A percentile compares a stretch with the other conserved stretches of the same genome.
Conservation (phyloP, 2,329 filamentous ascomycete genomes). For the Remersonia thermophila region DNA sequence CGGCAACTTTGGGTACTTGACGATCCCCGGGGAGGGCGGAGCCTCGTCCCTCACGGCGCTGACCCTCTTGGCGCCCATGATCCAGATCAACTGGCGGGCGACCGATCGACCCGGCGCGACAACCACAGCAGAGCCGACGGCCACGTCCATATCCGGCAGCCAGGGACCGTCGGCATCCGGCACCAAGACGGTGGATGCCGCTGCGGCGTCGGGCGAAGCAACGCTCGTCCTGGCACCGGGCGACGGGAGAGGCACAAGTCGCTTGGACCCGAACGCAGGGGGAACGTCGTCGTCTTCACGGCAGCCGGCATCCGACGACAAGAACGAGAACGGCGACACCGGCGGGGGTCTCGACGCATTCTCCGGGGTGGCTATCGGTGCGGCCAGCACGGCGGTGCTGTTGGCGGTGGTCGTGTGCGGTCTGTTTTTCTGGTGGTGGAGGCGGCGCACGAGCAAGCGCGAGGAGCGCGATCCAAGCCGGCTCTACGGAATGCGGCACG, state of each 20-base stretch:
- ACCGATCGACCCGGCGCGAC: constrained; percentile 11
- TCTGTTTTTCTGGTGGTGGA: constrained; percentile 13
- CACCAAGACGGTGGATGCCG: constrained; percentile 7
- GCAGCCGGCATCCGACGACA: constrained; percentile 1
- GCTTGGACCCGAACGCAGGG: not conserved
- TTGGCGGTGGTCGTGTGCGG: constrained; percentile 12
- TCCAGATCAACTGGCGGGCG: constrained; percentile 21
- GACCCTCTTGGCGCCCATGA: constrained; percentile 18
- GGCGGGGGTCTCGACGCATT: constrained; percentile 4
- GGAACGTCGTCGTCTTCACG: not conserved
- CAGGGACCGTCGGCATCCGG: constrained; percentile 2
- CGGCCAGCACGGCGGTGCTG: constrained; percentile 12
- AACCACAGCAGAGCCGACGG: constrained; percentile 2
- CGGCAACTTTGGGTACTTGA: constrained; percentile 8
- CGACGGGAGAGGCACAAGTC: not conserved
- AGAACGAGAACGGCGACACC: constrained; percentile 1
- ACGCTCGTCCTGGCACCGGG: constrained; percentile 9
- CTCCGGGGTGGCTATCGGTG: constrained; percentile 15
- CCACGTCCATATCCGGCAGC: not conserved
- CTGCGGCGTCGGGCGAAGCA: constrained; percentile 1
- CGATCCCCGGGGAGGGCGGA: constrained; percentile 10
- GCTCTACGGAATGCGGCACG: constrained; percentile 15
- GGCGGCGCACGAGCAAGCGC: constrained; percentile 7
- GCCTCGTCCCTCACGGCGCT: constrained; percentile 14
- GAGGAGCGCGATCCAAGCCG: constrained; percentile 17